Evolutionary conservation across 495 filamentous ascomycete species (phyloP).

Genomic region (Hypoxylon trugodes): DNA sequence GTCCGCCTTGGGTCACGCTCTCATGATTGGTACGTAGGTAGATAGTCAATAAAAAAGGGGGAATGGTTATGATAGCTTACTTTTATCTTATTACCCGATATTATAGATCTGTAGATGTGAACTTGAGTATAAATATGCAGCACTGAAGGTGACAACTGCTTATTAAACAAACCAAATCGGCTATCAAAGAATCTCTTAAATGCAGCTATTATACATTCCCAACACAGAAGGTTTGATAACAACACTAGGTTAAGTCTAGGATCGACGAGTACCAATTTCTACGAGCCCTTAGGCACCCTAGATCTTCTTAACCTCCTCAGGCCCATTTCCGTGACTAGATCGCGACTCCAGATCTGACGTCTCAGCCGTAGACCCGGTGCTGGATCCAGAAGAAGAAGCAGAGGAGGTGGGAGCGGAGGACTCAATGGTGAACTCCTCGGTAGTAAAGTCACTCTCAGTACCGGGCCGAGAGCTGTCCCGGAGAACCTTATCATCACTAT

Average conservation of each 20-base stretch:
- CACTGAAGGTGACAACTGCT: neutral
- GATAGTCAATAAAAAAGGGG: conserved; percentile 2
- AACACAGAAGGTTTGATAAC: too few relatives aligned
- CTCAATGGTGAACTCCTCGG: conserved; percentile 1
- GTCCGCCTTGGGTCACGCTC: neutral
- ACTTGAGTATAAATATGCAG: neutral
- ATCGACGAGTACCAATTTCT: too few relatives aligned
- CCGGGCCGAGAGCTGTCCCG: neutral
- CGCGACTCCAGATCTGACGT: conserved; percentile 31
- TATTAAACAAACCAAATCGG: neutral
- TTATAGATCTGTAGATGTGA: too few relatives aligned
- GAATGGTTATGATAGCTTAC: neutral
- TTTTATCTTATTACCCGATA: too few relatives aligned
- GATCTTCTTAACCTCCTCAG: conserved; percentile 6
- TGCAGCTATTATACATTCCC: too few relatives aligned
- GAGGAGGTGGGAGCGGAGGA: neutral
- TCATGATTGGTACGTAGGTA: conserved; percentile 5
- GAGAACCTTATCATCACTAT: too few relatives aligned
- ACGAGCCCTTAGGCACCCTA: neutral
- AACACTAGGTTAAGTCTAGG: too few relatives aligned
- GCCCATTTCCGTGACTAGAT: conserved; percentile 14
- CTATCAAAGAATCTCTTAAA: neutral
- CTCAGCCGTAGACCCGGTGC: conserved; percentile 8
- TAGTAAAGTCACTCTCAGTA: conserved; percentile 2
- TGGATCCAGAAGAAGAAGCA: conserved; percentile 10